A percentile compares a stretch with the other conserved stretches of the same genome.
Evolutionary conservation across 2,329 filamentous ascomycete species (phyloP).

Genomic region (Penicillium palitans): DNA sequence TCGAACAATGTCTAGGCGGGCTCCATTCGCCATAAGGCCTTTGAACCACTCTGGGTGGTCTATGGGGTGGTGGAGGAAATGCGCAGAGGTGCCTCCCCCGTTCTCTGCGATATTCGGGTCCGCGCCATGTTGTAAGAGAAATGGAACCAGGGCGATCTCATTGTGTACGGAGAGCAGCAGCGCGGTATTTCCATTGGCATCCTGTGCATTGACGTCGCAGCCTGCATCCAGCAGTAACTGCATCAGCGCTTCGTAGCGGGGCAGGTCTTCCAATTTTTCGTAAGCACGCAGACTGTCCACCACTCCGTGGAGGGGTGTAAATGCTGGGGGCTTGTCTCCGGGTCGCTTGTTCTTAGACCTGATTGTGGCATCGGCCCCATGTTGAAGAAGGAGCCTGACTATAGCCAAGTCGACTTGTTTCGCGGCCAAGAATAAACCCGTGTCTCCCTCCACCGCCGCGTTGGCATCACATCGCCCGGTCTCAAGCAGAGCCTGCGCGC

Average conservation of each 20-base stretch:
- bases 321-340: background rate
- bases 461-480: slow-evolving; percentile 11
- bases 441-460: slow-evolving; percentile 5
- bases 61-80: slow-evolving; percentile 6
- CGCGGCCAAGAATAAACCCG: slow-evolving; percentile 12
- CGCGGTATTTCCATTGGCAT: slow-evolving; percentile 3
- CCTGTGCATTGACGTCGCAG: slow-evolving; percentile 14
- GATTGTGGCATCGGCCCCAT: slow-evolving; percentile 6
- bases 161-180: background rate
- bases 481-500: slow-evolving; percentile 4
- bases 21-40: slow-evolving; percentile 17
- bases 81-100: slow-evolving; percentile 13
- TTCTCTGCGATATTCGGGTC: slow-evolving; percentile 8
- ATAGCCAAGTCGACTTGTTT: background rate
- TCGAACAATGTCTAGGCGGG: slow-evolving; percentile 13
- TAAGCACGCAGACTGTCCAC: background rate
- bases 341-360: background rate
- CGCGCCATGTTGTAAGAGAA: slow-evolving; percentile 9
- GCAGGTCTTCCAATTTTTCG: background rate
- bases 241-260: background rate
- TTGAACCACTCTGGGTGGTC: slow-evolving; percentile 5
- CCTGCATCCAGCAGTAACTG: slow-evolving; percentile 14
- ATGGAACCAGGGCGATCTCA: background rate
- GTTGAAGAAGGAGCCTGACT: slow-evolving; percentile 12
- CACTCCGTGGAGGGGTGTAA: slow-evolving; percentile 3